A percentile compares a stretch with the other conserved stretches of the same genome.
Conservation (phyloP, 192 early-diverging fungal species). For the Podila epigama region DNA sequence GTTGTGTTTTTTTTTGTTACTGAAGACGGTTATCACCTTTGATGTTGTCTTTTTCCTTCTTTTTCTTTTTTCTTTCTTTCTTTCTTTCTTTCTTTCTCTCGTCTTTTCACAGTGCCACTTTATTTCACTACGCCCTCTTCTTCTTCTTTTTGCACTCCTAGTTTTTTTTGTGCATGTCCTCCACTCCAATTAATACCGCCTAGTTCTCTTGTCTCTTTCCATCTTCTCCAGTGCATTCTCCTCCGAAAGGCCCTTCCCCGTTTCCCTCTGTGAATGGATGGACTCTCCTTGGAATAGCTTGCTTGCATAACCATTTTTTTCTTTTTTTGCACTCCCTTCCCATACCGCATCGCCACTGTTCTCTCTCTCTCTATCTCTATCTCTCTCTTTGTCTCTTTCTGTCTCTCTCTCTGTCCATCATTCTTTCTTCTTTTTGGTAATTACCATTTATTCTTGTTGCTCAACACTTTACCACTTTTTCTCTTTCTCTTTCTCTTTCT, state of each 20-base stretch:
- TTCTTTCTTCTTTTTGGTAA: background rate
- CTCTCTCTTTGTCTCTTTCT: background rate
- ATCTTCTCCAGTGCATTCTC: background rate
- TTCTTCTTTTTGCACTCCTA: background rate
- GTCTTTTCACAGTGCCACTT: background rate
- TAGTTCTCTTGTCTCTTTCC: too few relatives aligned
- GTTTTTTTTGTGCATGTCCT: too few relatives aligned
- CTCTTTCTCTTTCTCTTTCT: constrained; percentile 5
- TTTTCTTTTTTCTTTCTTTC: background rate
- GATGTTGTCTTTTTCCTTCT: background rate
- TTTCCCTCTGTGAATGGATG: background rate
- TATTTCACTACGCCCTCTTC: background rate
- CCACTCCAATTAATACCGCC: too few relatives aligned
- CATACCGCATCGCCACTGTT: constrained; percentile 1
- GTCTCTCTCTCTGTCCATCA: background rate
- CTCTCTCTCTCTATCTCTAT: background rate
- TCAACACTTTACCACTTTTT: background rate
- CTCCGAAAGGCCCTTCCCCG: background rate
- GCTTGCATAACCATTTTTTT: background rate
- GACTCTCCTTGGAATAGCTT: constrained; percentile 5
- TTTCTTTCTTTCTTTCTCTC: background rate
- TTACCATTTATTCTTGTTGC: background rate
- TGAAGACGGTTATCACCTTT: too few relatives aligned
- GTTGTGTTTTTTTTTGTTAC: too few relatives aligned
- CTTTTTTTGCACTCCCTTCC: background rate